phyloP scores from a whole-genome alignment of 257 asterid genomes.

The Schizonepeta tenuifolia region DNA sequence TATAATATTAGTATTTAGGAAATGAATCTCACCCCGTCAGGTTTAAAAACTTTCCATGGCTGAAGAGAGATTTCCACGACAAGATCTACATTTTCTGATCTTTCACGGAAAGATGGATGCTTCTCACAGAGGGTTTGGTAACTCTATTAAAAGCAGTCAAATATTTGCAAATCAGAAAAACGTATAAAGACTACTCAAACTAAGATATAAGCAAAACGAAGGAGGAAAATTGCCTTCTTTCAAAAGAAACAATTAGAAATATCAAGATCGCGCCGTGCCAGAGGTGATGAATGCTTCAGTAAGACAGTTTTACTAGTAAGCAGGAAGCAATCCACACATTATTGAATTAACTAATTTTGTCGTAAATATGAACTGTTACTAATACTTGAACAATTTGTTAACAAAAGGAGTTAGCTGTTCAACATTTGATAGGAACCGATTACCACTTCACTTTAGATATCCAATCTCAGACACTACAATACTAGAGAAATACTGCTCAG shows the following conservation, averaged over 20 bases:
- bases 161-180: slow-evolving; percentile 27
- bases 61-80: slow-evolving; percentile 98
- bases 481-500: not conserved
- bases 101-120: slow-evolving; percentile 93
- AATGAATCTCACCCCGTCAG: slow-evolving; percentile 82
- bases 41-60: slow-evolving; percentile 93
- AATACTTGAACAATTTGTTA: not conserved
- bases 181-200: slow-evolving; percentile 24
- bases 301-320: not conserved
- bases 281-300: not conserved
- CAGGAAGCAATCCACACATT: not conserved
- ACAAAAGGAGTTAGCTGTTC: not conserved
- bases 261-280: not conserved
- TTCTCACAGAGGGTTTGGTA: slow-evolving; percentile 94
- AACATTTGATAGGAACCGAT: not conserved
- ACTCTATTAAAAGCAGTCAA: slow-evolving; percentile 60
- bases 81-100: slow-evolving; percentile 98
- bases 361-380: not conserved
- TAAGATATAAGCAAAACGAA: slow-evolving; percentile 11
- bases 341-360: not conserved
- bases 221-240: not conserved
- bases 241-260: not conserved
- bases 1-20: slow-evolving; percentile 12
- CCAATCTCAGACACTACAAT: not conserved
- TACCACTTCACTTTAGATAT: not conserved